Percentiles rank a stretch among this genome's conserved stretches.
phyloP scores from a whole-genome alignment of 768 basidiomycete species.

The Myochromella boudieri region DNA sequence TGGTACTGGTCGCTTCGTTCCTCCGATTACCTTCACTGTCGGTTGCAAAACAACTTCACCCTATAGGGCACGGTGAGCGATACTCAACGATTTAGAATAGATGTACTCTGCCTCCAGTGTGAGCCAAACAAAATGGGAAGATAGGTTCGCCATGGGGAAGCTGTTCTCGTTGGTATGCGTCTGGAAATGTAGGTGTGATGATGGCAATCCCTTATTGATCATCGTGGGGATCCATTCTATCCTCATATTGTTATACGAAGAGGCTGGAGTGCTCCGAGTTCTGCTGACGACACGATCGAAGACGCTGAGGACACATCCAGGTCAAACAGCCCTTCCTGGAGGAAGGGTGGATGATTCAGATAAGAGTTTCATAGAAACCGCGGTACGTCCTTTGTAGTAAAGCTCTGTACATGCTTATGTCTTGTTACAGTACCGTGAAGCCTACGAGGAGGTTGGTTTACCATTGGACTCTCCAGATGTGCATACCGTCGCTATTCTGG shows the following conservation, averaged over 20 bases:
- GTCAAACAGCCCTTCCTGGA: constrained; percentile 54
- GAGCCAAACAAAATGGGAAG: no score
- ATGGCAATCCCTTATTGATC: no score
- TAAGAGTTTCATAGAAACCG: constrained; percentile 61
- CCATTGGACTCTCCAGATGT: constrained; percentile 56
- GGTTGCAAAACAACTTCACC: no score
- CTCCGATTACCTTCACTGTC: no score
- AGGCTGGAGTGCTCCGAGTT: constrained; percentile 65
- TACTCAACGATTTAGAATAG: no score
- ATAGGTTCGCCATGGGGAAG: no score
- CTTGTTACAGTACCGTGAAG: constrained; percentile 68
- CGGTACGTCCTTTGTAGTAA: constrained; percentile 43
- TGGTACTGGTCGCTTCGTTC: no score
- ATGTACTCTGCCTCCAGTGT: no score
- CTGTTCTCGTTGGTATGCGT: no score
- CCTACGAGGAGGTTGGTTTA: constrained; percentile 80
- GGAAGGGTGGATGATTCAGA: constrained; percentile 76
- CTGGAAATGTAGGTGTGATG: no score
- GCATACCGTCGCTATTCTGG: constrained; percentile 58
- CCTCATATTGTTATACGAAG: constrained; percentile 76
- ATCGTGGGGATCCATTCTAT: no score
- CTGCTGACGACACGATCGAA: constrained; percentile 87
- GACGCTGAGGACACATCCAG: constrained; percentile 69
- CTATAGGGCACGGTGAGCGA: no score
- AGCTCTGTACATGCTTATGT: not conserved